Percentiles rank a stretch among this genome's conserved stretches.
These are phyloP conservation scores for Insectozyma bohioensis DNA, from an alignment of 1,139 yeast genomes.

Conservation along the genomic window DNA sequence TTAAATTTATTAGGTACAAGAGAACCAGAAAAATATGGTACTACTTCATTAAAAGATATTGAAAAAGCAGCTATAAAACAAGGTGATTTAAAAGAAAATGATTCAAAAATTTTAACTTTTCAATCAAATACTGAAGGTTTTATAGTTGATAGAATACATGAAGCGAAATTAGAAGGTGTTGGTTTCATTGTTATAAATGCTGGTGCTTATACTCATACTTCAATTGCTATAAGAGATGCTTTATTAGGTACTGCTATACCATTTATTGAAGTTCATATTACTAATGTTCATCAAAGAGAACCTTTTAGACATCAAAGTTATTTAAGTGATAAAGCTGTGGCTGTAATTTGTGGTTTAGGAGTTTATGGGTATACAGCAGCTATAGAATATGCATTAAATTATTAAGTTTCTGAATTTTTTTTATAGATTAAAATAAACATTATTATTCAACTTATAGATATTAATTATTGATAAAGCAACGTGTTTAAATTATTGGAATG, in stretches of 20 bases:
- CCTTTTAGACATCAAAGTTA: slow-evolving; percentile 51
- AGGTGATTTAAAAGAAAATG: slow-evolving; percentile 29
- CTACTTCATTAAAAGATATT: slow-evolving; percentile 41
- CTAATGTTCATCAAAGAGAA: slow-evolving; percentile 51
- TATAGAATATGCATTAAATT: slow-evolving; percentile 45
- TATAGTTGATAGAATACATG: slow-evolving; percentile 45
- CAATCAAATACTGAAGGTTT: slow-evolving; percentile 51
- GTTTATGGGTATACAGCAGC: slow-evolving; percentile 51
- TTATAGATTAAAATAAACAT: too few species aligned
- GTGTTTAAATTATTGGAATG: too few species aligned
- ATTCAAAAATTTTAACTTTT: slow-evolving; percentile 30
- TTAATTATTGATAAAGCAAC: too few species aligned
- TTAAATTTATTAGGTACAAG: slow-evolving; percentile 48
- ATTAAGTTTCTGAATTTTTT: too few species aligned
- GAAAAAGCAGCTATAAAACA: slow-evolving; percentile 41
- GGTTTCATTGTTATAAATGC: slow-evolving; percentile 48
- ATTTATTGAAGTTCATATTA: slow-evolving; percentile 48
- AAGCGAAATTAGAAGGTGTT: slow-evolving; percentile 41
- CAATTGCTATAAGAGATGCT: slow-evolving; percentile 51
- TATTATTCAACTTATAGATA: too few species aligned
- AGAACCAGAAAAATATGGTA: slow-evolving; percentile 52
- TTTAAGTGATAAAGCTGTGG: slow-evolving; percentile 48
- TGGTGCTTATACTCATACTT: slow-evolving; percentile 53
- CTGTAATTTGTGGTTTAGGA: slow-evolving; percentile 49
- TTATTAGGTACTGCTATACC: slow-evolving; percentile 48